phyloP scores from a whole-genome alignment of 2,329 filamentous ascomycete species.

The Hypoxylon sp. region DNA sequence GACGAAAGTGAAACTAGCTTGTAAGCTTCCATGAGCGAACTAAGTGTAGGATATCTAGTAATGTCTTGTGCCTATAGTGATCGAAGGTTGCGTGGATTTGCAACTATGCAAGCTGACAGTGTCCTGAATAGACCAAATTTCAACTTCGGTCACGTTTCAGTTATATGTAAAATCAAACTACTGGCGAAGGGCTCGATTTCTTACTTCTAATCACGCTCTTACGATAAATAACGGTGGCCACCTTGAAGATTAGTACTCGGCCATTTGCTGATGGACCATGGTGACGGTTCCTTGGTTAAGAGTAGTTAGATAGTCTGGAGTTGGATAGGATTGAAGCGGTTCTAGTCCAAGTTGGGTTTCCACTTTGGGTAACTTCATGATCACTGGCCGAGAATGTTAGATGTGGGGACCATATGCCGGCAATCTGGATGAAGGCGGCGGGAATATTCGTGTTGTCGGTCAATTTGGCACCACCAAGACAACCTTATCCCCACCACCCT shows the following conservation, averaged over 20 bases:
- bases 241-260: neutral
- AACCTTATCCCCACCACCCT: conserved; percentile 25
- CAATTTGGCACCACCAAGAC: conserved; percentile 30
- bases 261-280: conserved; percentile 5
- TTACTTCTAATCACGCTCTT: conserved; percentile 1
- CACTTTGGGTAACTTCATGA: conserved; percentile 5
- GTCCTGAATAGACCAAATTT: neutral
- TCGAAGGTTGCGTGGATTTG: neutral
- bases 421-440: conserved; percentile 45
- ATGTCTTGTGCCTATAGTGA: neutral
- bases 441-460: conserved; percentile 35
- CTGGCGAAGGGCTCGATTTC: neutral
- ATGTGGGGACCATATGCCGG: conserved; percentile 42
- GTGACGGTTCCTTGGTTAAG: conserved; percentile 5
- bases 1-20: neutral
- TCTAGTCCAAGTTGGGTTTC: conserved; percentile 24
- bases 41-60: neutral
- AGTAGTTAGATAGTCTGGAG: conserved; percentile 9
- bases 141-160: neutral
- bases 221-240: neutral
- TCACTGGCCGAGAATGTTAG: conserved; percentile 8
- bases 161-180: neutral
- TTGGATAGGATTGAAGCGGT: conserved; percentile 15
- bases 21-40: neutral
- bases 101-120: conserved; percentile 2